Evolutionary conservation across 1,284 basidiomycete species (phyloP).

Genomic region (Ustilago bromivora): DNA sequence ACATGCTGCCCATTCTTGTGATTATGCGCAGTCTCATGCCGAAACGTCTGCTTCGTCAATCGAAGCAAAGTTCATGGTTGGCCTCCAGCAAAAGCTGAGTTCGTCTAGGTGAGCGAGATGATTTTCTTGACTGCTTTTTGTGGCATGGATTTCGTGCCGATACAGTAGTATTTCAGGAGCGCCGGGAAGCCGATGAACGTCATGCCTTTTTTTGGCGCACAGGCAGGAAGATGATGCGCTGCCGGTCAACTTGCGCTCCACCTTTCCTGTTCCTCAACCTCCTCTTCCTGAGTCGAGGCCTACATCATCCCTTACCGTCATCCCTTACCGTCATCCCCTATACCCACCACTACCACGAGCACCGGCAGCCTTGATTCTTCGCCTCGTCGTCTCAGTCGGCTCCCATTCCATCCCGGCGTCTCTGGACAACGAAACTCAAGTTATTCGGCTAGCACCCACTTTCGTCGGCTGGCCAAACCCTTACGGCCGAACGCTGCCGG

Average conservation of each 20-base stretch:
- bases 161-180: not conserved
- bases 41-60: not conserved
- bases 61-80: not conserved
- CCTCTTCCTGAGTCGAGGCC: not conserved
- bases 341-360: not conserved
- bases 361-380: not conserved
- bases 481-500: not conserved
- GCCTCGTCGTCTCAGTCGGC: not conserved
- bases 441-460: not conserved
- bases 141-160: not conserved
- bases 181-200: not conserved
- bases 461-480: not conserved
- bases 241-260: slow-evolving; percentile 6
- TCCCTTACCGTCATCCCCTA: not conserved
- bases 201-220: not conserved
- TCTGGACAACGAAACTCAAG: not conserved
- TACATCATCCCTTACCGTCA: not conserved
- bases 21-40: too few species aligned
- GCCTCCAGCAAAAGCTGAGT: not conserved
- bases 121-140: not conserved
- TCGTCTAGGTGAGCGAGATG: not conserved
- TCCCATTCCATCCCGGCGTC: not conserved
- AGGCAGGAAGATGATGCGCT: not conserved
- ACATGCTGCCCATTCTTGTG: too few species aligned
- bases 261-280: not conserved